Percentiles rank a stretch among this genome's conserved stretches.
Conservation (phyloP, 2,329 filamentous ascomycete genomes). For the Coniochaeta sp. region DNA sequence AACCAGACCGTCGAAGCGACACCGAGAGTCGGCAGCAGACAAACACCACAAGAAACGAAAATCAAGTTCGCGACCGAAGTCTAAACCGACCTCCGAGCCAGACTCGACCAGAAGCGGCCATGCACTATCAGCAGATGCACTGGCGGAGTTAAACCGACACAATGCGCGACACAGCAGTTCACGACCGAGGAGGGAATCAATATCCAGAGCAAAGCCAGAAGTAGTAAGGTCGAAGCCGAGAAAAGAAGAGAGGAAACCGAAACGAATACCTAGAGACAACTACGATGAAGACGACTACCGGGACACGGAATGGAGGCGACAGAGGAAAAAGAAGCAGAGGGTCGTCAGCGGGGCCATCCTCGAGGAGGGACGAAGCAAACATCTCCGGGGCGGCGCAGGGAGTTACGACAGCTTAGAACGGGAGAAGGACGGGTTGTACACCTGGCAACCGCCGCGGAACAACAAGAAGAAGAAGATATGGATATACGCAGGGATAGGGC, state of each 20-base stretch:
- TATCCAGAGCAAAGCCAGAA: background rate
- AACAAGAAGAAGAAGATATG: constrained; percentile 55
- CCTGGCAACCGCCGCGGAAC: constrained; percentile 20
- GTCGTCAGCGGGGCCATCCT: constrained; percentile 64
- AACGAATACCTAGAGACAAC: constrained; percentile 9
- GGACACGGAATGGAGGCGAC: constrained; percentile 6
- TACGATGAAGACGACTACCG: constrained; percentile 4
- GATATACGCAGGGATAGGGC: constrained; percentile 45
- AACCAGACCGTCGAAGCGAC: constrained; percentile 8
- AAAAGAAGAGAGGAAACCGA: constrained; percentile 6
- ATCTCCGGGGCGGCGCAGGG: constrained; percentile 27
- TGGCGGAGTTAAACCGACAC: constrained; percentile 16
- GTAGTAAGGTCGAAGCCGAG: constrained; percentile 8
- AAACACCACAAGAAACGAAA: constrained; percentile 13
- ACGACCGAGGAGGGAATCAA: background rate
- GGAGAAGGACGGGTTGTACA: constrained; percentile 19
- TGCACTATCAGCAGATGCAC: constrained; percentile 17
- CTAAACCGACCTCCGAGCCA: constrained; percentile 8
- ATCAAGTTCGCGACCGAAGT: constrained; percentile 9
- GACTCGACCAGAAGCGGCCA: constrained; percentile 11
- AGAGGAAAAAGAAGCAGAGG: constrained; percentile 22
- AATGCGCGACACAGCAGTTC: constrained; percentile 7
- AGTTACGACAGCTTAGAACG: constrained; percentile 44
- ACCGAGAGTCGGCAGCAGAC: constrained; percentile 11
- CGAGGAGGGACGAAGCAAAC: constrained; percentile 53